A percentile compares a stretch with the other conserved stretches of the same genome.
These are phyloP conservation scores for Phymatotrichopsis omnivora DNA, from an alignment of 2,329 filamentous ascomycete genomes.

Conservation along the genomic window DNA sequence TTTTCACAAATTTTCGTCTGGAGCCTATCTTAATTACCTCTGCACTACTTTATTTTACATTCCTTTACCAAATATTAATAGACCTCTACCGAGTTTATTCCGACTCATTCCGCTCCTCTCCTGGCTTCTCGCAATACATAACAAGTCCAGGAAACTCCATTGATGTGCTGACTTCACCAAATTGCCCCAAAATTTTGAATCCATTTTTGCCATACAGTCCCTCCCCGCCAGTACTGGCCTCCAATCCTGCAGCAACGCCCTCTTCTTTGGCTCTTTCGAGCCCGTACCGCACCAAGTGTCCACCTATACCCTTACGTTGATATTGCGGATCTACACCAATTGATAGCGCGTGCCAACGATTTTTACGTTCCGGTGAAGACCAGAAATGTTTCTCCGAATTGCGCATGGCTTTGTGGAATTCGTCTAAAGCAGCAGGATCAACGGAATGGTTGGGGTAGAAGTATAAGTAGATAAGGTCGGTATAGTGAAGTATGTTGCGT, in stretches of 20 bases:
- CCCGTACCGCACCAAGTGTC: conserved; percentile 19
- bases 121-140: too few species aligned
- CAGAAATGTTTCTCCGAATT: conserved; percentile 19
- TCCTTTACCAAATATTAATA: too few species aligned
- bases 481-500: too few species aligned
- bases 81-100: too few species aligned
- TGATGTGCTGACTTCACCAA: too few species aligned
- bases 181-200: conserved; percentile 22
- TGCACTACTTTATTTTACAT: too few species aligned
- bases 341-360: conserved; percentile 18
- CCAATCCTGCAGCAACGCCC: conserved; percentile 16
- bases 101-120: too few species aligned
- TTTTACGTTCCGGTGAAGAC: conserved; percentile 17
- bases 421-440: conserved; percentile 12
- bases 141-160: too few species aligned
- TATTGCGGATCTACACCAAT: conserved; percentile 16
- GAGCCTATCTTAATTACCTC: too few species aligned
- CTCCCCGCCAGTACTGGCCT: conserved; percentile 20
- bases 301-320: conserved; percentile 17
- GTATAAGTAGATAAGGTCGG: conserved; percentile 21
- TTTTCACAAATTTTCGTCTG: too few species aligned
- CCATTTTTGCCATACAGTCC: conserved; percentile 19
- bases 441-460: conserved; percentile 17
- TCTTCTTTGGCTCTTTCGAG: conserved; percentile 19
- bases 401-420: conserved; percentile 14